phyloP scores from a whole-genome alignment of 371 early-diverging fungal species.

The Apophysomyces elegans region DNA sequence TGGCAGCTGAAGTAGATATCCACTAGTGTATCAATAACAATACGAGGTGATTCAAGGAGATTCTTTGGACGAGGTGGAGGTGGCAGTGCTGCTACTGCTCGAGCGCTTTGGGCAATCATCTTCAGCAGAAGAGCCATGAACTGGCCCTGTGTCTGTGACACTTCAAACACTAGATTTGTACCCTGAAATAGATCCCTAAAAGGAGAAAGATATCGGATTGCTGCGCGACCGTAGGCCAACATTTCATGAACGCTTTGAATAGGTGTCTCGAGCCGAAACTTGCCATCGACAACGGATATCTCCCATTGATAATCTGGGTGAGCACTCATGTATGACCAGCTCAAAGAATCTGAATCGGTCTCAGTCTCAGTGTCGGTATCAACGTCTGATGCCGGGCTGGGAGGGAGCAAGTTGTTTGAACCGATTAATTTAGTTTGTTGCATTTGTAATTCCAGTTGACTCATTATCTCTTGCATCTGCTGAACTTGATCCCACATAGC shows the following conservation, averaged over 20 bases:
- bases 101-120: background rate
- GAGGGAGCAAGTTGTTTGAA: background rate
- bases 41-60: background rate
- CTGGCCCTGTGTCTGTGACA: background rate
- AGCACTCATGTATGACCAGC: background rate
- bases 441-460: background rate
- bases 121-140: background rate
- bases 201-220: conserved; percentile 18
- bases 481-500: conserved; percentile 9
- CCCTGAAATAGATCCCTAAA: conserved; percentile 16
- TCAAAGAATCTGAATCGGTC: background rate
- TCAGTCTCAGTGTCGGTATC: background rate
- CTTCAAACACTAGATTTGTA: conserved; percentile 13
- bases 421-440: background rate
- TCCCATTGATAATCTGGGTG: conserved; percentile 16
- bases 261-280: conserved; percentile 14
- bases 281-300: conserved; percentile 19
- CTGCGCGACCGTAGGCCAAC: conserved; percentile 12
- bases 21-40: background rate
- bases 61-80: background rate
- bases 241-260: conserved; percentile 18
- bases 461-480: conserved; percentile 5
- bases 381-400: background rate
- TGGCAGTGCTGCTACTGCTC: background rate
- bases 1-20: background rate